Evolutionary conservation across 768 basidiomycete genomes (phyloP), one percentile per base, ranked within the genome.

Genomic region (Xerocomellus intermedius): DNA sequence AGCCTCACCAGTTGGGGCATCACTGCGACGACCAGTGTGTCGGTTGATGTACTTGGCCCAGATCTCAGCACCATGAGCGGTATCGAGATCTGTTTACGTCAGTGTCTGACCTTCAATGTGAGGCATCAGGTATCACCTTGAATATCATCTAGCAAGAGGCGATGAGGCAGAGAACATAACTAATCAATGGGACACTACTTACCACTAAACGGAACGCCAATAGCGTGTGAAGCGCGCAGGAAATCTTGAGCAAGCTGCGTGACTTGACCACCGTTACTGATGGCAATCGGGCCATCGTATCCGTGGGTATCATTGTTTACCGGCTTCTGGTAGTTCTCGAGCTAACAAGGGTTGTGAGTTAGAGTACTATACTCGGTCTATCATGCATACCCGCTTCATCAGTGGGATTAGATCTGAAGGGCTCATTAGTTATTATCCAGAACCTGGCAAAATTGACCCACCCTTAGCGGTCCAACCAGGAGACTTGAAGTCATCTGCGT

Each of bases 11-110:
- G 84, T 85, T 3, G 86, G 84, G 45, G 86, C 85, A 59, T 88
- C 86, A 56, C 83, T 85, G 48, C 85, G 83, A 57, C 86, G 75
- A 55, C 86, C 86, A 35, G 85, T 87, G 64, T 86, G 81, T 60
- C 84, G 78, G 69, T 86, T 86, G 77, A 88, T 85, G 64, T 87
- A 88, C 67, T 88, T 87, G 47, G 85, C 85, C 86, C 85, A 87
- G 52, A 86, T 84, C 68, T 87, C 86, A 51, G 85, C 79, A 22
- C 75, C 84, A 60, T 87, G 82, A 28, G 79, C 66, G 22, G 84
- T 84, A 48, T 75, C 69, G 38, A 85, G 75, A 68, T 86, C 86
- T 79, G 51, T 43, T 48, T 19, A 42, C 2, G 19, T 45, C n/a
- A 64, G 21, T 30, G 39, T 45, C 21, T 22, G 38, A 37, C 42